phyloP scores from a whole-genome alignment of 2,329 filamentous ascomycete species.

The Talaromyces amestolkiae region DNA sequence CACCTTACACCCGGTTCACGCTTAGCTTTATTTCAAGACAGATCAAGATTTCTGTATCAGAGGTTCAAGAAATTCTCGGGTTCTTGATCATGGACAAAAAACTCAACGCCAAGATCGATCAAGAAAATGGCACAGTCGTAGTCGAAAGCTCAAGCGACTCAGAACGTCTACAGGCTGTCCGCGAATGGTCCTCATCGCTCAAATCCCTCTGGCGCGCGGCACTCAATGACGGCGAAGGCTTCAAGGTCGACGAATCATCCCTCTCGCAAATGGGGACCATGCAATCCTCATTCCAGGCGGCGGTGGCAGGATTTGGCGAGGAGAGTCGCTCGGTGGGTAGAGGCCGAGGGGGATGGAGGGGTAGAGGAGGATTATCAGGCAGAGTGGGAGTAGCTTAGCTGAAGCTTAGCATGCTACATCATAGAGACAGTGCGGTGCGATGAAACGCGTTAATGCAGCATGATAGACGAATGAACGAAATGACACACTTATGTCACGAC shows the following conservation, averaged over 20 bases:
- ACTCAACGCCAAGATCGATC: conserved; percentile 83
- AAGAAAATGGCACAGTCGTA: conserved; percentile 78
- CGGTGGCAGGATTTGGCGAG: conserved; percentile 33
- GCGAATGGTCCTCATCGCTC: conserved; percentile 70
- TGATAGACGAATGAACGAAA: conserved; percentile 4
- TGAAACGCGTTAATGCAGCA: background rate
- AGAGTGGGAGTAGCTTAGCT: conserved; percentile 2
- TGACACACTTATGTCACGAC: background rate
- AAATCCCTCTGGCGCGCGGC: conserved; percentile 67
- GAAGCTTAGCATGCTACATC: background rate
- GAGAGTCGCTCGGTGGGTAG: conserved; percentile 25
- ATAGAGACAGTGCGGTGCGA: background rate
- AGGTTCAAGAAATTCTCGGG: conserved; percentile 93
- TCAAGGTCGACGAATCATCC: conserved; percentile 44
- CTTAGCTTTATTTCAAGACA: conserved; percentile 82
- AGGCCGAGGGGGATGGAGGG: conserved; percentile 16
- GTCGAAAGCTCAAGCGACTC: conserved; percentile 72
- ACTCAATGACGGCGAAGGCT: conserved; percentile 73
- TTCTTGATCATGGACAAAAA: conserved; percentile 90
- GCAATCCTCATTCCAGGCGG: conserved; percentile 27
- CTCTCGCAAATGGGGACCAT: conserved; percentile 28
- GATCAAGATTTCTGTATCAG: conserved; percentile 77
- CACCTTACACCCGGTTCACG: conserved; percentile 90
- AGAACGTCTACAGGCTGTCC: conserved; percentile 66
- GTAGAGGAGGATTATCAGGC: conserved; percentile 6